Percentiles rank a stretch among this genome's conserved stretches.
These are phyloP conservation scores for Wickerhamomyces bovis DNA, from an alignment of 805 yeast genomes.

Conservation along the genomic window DNA sequence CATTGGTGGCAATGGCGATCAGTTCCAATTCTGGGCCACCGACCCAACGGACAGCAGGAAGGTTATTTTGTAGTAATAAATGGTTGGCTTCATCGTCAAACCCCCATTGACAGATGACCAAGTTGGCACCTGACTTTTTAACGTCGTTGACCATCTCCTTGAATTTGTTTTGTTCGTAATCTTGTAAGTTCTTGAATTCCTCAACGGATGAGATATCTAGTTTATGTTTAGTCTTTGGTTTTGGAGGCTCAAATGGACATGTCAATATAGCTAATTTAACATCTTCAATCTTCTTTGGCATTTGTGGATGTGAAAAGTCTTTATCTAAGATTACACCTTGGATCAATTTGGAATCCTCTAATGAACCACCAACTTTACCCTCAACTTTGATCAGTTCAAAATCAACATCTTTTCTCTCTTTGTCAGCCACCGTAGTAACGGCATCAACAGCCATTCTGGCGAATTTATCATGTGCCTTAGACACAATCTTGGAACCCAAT, in stretches of 20 bases:
- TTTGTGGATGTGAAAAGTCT: constrained; percentile 97
- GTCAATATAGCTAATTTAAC: constrained; percentile 92
- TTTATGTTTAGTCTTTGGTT: constrained; percentile 98
- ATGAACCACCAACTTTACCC: constrained; percentile 92
- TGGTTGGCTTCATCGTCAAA: constrained; percentile 98
- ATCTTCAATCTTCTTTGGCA: constrained; percentile 77
- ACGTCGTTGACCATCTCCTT: constrained; percentile 83
- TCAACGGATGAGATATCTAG: constrained; percentile 89
- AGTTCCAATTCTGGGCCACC: constrained; percentile 96
- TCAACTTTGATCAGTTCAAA: constrained; percentile 94
- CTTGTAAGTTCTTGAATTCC: constrained; percentile 86
- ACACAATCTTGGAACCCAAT: constrained; percentile 90
- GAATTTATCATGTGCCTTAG: constrained; percentile 88
- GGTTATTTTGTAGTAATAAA: constrained; percentile 73
- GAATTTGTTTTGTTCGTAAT: constrained; percentile 87
- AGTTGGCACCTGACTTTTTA: constrained; percentile 87
- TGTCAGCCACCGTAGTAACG: constrained; percentile 85
- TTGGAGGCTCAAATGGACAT: constrained; percentile 99
- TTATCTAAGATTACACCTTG: constrained; percentile 92
- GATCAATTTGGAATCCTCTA: constrained; percentile 78
- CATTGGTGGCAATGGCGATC: constrained; percentile 95
- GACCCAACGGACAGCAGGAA: constrained; percentile 98
- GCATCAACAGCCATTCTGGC: constrained; percentile 98
- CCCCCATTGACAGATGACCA: constrained; percentile 99
- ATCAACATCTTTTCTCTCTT: constrained; percentile 90